Evolutionary conservation across 805 yeast genomes (phyloP), one percentile per base, ranked within the genome.

Genomic region (Metschnikowia kunwiensis): DNA sequence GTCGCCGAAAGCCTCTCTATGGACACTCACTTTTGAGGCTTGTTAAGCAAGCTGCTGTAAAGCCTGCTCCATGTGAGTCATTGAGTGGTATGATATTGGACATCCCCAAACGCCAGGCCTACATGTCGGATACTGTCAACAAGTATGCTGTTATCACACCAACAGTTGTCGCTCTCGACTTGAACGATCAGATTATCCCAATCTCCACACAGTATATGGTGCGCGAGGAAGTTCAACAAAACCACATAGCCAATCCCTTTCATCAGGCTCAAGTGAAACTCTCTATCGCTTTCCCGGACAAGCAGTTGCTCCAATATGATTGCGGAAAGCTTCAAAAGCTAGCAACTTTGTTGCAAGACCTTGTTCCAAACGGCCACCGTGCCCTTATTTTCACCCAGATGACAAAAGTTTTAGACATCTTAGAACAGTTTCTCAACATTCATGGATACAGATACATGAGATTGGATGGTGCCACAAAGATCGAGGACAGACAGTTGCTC

Each of bases 301-400:
- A 89, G 57, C 80, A 93, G 10, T 65, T 93, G 41, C 61, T 93
- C 38, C 95, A 93, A 56, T 93, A 84, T 57, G 99, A 93, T 59
- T 93, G 98, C 68, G 99, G 99, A 41, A 93, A 93, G 60, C 68
- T 93, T 24, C 99, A 93, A 57, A 83, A 81, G 50, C 63, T 93
- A 33, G 91, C 97, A 0, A 60, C 66, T 3, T 63, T 93, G 30
- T 61, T 93, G 36, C 86, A 82, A 40, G 82, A 86, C 17, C 68
- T 94, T 44, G 82, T 84, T 34, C 81, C 83, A 23, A 79, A 79
- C 29, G 97, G 97, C 0, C 99, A 93, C 57, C 72, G 98, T 44
- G 97, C 95, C 0, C 72, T 93, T 43, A 91, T 93, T 40, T 93
- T 93, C 65, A 93, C 99, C 0, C 99, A 93, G 56, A 93, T 93